phyloP scores from a whole-genome alignment of 345 rosid species.

The Xanthoceras sorbifolium region DNA sequence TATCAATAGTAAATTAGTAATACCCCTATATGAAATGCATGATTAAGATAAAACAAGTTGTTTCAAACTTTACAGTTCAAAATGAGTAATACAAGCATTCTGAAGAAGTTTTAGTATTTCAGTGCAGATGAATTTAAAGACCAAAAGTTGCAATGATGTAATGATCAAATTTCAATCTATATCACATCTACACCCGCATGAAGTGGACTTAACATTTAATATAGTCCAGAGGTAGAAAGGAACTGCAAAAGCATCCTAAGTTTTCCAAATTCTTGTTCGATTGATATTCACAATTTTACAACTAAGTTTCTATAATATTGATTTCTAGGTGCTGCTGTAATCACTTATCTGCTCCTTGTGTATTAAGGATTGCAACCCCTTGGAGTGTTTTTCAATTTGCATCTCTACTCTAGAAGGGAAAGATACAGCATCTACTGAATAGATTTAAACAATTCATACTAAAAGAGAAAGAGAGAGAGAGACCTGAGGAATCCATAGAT shows the following conservation, averaged over 20 bases:
- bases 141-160: neutral
- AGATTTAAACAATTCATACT: neutral
- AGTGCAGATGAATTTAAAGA: neutral
- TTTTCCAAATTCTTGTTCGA: neutral
- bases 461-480: neutral
- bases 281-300: neutral
- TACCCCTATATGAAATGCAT: neutral
- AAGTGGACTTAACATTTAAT: neutral
- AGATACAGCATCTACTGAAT: neutral
- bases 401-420: neutral
- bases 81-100: neutral
- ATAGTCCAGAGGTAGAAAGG: neutral
- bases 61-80: neutral
- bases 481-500: slow-evolving; percentile 5
- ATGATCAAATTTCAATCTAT: neutral
- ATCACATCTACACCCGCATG: neutral
- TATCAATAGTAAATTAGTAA: neutral
- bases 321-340: neutral
- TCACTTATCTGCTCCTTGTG: neutral
- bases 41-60: neutral
- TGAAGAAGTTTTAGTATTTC: neutral
- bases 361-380: neutral
- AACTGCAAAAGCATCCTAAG: neutral
- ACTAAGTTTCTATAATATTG: neutral
- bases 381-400: neutral